Conservation (phyloP, 768 basidiomycete species). For the Leccinum subgranulosum region DNA sequence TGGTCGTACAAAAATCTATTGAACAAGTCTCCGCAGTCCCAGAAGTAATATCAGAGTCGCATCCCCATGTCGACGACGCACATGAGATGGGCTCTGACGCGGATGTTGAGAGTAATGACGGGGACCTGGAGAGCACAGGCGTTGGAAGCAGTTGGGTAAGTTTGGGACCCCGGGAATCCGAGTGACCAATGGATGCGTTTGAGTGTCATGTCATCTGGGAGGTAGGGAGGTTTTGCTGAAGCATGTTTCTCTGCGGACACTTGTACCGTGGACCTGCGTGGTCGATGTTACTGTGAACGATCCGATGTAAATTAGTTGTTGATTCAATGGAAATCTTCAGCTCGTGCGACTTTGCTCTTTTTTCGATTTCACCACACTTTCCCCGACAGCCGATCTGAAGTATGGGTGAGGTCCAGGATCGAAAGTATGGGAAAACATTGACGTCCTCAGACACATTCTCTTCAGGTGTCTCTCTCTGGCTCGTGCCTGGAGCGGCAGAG, state of each 20-base stretch:
- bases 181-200: slow-evolving; percentile 9
- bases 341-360: neutral
- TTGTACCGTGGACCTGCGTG: neutral
- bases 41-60: slow-evolving; percentile 7
- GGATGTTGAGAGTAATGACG: slow-evolving; percentile 64
- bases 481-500: slow-evolving; percentile 54
- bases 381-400: neutral
- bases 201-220: neutral
- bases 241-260: neutral
- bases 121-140: slow-evolving; percentile 46
- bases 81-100: slow-evolving; percentile 58
- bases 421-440: neutral
- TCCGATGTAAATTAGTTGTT: neutral
- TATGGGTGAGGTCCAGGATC: slow-evolving; percentile 22
- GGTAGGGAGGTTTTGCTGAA: neutral
- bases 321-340: neutral
- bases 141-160: slow-evolving; percentile 72
- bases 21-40: slow-evolving; percentile 8
- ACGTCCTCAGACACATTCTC: neutral
- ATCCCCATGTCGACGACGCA: slow-evolving; percentile 12
- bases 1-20: slow-evolving; percentile 2
- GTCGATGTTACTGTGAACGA: neutral
- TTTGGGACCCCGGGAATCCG: slow-evolving; percentile 34
- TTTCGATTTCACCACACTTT: neutral
- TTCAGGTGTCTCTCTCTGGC: slow-evolving; percentile 65